Percentiles rank a stretch among this genome's conserved stretches.
phyloP scores from a whole-genome alignment of 164 flowering plant genomes.

The Vitis rupestris region DNA sequence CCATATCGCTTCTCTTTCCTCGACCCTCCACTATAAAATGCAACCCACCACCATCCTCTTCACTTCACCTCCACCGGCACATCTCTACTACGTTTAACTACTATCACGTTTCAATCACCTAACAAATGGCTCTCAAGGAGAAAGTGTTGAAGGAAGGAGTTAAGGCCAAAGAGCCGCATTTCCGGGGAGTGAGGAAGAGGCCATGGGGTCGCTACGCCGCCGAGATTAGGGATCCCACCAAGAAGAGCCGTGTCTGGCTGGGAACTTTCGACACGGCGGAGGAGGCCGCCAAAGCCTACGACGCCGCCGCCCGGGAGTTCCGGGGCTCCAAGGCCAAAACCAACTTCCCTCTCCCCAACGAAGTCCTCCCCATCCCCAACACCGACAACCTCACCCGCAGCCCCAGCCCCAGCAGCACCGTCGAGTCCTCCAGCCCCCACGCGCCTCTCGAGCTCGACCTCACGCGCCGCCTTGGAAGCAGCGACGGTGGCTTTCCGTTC shows the following conservation, averaged over 20 bases:
- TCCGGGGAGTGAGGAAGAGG: constrained; percentile 50
- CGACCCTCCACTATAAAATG: not conserved
- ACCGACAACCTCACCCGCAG: constrained; percentile 5
- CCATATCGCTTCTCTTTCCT: constrained; percentile 2
- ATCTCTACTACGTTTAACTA: not conserved
- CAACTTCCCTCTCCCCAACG: constrained; percentile 32
- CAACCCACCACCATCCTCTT: too few relatives aligned
- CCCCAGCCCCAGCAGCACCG: constrained; percentile 37
- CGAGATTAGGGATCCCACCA: constrained; percentile 48
- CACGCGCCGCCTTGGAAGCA: too few relatives aligned
- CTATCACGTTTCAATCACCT: too few relatives aligned
- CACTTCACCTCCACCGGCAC: not conserved
- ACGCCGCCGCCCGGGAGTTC: constrained; percentile 40
- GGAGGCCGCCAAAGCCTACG: constrained; percentile 54
- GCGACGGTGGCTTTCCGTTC: too few relatives aligned
- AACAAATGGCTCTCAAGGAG: too few relatives aligned
- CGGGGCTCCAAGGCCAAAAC: constrained; percentile 59
- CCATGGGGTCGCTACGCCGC: constrained; percentile 64
- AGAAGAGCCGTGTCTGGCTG: constrained; percentile 54
- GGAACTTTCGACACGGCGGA: constrained; percentile 60
- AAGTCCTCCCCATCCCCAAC: not conserved
- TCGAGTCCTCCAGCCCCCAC: too few relatives aligned
- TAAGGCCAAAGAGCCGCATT: constrained; percentile 27
- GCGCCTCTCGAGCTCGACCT: too few relatives aligned
- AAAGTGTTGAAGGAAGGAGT: too few relatives aligned